These are phyloP conservation scores for Shiraia sp. DNA, from an alignment of 2,329 filamentous ascomycete species.

Conservation along the genomic window DNA sequence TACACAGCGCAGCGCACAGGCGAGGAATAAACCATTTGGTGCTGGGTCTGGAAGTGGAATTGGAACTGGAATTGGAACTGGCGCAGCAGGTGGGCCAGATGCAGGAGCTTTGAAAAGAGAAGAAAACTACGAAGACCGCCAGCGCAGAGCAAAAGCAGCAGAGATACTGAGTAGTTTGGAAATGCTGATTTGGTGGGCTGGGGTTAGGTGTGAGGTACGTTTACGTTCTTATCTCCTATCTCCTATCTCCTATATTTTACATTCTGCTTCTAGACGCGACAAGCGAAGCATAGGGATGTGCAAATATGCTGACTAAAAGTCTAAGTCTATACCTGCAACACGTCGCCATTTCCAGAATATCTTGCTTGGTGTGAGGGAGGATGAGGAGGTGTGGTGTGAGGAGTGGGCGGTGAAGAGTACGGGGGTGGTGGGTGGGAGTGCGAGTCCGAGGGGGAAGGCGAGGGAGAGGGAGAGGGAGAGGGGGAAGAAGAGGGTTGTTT, in stretches of 20 bases:
- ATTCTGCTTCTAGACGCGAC: no score
- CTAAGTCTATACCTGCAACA: conserved; percentile 35
- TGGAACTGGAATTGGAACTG: neutral
- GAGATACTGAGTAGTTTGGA: conserved; percentile 41
- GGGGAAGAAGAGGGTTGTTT: conserved; percentile 16
- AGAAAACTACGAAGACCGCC: conserved; percentile 34
- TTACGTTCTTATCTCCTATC: neutral
- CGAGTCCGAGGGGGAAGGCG: conserved; percentile 19
- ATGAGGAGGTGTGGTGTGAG: conserved; percentile 16
- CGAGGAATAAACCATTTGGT: conserved; percentile 25
- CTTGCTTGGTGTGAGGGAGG: conserved; percentile 29
- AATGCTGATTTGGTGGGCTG: conserved; percentile 42
- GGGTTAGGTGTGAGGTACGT: conserved; percentile 40
- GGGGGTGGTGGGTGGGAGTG: conserved; percentile 2
- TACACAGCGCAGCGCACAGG: conserved; percentile 33
- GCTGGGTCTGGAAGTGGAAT: neutral
- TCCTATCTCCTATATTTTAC: neutral
- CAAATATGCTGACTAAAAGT: neutral
- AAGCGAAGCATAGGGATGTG: no score
- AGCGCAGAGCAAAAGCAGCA: conserved; percentile 35
- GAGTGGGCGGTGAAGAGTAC: conserved; percentile 18
- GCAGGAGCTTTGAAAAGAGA: conserved; percentile 3
- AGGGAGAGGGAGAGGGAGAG: conserved; percentile 18
- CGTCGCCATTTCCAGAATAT: conserved; percentile 36
- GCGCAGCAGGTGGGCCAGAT: neutral